phyloP scores from a whole-genome alignment of 176 grass and related monocot genomes.

The Luzula sylvatica region DNA sequence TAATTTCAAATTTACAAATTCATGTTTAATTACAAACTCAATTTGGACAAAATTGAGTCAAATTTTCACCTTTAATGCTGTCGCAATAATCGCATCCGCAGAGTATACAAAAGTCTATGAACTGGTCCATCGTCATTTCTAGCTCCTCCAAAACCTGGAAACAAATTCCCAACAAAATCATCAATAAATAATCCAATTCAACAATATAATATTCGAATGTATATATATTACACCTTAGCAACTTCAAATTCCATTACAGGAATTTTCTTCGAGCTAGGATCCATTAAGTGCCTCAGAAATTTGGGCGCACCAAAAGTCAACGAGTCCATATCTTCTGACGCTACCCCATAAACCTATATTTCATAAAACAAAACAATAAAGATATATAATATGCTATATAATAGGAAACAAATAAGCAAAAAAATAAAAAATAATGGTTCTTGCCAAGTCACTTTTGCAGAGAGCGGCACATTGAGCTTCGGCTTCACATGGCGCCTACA shows the following conservation, averaged over 20 bases:
- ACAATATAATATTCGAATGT: neutral
- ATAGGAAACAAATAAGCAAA: neutral
- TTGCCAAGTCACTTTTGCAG: conserved; percentile 43
- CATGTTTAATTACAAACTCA: neutral
- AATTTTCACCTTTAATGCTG: conserved; percentile 38
- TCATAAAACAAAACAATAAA: neutral
- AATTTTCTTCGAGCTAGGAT: conserved; percentile 51
- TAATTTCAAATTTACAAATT: conserved; percentile 19
- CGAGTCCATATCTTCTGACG: conserved; percentile 54
- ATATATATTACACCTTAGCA: conserved; percentile 21
- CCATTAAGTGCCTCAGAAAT: conserved; percentile 52
- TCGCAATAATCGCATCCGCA: conserved; percentile 50
- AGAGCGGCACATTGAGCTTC: conserved; percentile 44
- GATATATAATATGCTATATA: neutral
- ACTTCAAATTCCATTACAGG: conserved; percentile 61
- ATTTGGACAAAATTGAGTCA: no score
- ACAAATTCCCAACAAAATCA: neutral
- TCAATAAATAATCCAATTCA: neutral
- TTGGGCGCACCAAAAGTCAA: conserved; percentile 45
- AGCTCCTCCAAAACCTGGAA: conserved; percentile 43
- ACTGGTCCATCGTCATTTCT: conserved; percentile 44
- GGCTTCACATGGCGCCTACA: conserved; percentile 47
- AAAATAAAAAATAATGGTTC: neutral
- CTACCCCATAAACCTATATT: conserved; percentile 40
- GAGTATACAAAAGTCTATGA: conserved; percentile 53